Evolutionary conservation across 257 asterid species (phyloP).

Genomic region (Gentiana macrophylla): DNA sequence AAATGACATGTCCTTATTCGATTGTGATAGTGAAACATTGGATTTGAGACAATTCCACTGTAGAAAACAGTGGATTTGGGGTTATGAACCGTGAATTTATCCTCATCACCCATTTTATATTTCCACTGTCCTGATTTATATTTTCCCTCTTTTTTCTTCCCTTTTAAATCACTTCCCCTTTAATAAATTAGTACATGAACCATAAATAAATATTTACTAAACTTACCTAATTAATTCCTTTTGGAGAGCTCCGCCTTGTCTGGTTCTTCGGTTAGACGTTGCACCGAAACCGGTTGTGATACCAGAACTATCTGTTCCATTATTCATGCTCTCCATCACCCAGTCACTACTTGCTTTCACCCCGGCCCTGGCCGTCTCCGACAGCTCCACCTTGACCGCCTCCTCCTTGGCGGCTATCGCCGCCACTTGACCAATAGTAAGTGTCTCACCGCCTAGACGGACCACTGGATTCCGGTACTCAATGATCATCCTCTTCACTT

Average conservation of each 20-base stretch:
- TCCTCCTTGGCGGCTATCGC: slow-evolving; percentile 16
- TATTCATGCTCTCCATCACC: slow-evolving; percentile 29
- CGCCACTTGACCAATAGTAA: slow-evolving; percentile 31
- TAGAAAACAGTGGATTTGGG: too few species aligned
- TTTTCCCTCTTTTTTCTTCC: too few species aligned
- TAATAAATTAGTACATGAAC: too few species aligned
- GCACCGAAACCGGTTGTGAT: slow-evolving; percentile 43
- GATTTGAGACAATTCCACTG: too few species aligned
- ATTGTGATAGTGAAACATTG: too few species aligned
- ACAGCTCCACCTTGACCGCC: slow-evolving; percentile 19
- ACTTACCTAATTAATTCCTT: slow-evolving; percentile 29
- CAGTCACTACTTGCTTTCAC: slow-evolving; percentile 39
- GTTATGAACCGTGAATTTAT: too few species aligned
- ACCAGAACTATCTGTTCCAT: slow-evolving; percentile 33
- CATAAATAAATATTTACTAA: background rate
- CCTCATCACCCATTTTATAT: too few species aligned
- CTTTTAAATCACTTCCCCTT: too few species aligned
- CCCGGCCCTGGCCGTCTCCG: slow-evolving; percentile 27
- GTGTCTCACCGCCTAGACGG: slow-evolving; percentile 27
- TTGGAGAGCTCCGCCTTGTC: slow-evolving; percentile 34
- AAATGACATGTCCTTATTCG: too few species aligned
- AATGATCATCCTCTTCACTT: slow-evolving; percentile 27
- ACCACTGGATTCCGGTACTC: slow-evolving; percentile 27
- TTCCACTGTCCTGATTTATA: too few species aligned
- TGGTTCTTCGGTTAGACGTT: slow-evolving; percentile 34